phyloP scores from a whole-genome alignment of 371 early-diverging fungal genomes.

The Rhizopus microsporus region DNA sequence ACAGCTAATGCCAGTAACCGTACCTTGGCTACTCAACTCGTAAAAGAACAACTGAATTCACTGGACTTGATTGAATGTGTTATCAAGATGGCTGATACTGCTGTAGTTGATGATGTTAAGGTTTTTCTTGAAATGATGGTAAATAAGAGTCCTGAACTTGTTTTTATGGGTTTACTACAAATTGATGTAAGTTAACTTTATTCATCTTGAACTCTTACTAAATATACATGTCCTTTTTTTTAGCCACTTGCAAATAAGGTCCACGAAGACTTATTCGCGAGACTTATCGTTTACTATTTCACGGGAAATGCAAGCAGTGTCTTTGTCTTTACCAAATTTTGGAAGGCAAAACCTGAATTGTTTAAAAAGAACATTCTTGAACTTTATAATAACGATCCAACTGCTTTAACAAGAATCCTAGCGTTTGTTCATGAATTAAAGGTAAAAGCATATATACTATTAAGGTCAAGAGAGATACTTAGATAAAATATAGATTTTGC shows the following conservation, averaged over 20 bases:
- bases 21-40: slow-evolving; percentile 52
- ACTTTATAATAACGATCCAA: slow-evolving; percentile 74
- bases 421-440: slow-evolving; percentile 84
- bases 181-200: slow-evolving; percentile 42
- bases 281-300: slow-evolving; percentile 68
- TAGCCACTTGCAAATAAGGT: slow-evolving; percentile 61
- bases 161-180: slow-evolving; percentile 78
- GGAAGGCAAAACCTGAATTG: slow-evolving; percentile 68
- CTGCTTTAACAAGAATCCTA: slow-evolving; percentile 72
- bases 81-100: slow-evolving; percentile 62
- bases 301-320: slow-evolving; percentile 67
- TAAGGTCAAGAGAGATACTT: not conserved
- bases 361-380: slow-evolving; percentile 71
- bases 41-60: slow-evolving; percentile 71
- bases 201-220: not conserved
- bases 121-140: slow-evolving; percentile 65
- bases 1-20: slow-evolving; percentile 49
- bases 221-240: not conserved
- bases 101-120: slow-evolving; percentile 66
- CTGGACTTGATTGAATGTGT: slow-evolving; percentile 76
- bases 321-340: slow-evolving; percentile 75
- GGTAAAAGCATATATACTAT: slow-evolving; percentile 41
- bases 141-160: slow-evolving; percentile 73
- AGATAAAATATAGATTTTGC: slow-evolving; percentile 55
- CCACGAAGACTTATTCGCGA: slow-evolving; percentile 70